These are phyloP conservation scores for Hygrophorus pudorinus DNA, from an alignment of 768 basidiomycete genomes.

Conservation along the genomic window DNA sequence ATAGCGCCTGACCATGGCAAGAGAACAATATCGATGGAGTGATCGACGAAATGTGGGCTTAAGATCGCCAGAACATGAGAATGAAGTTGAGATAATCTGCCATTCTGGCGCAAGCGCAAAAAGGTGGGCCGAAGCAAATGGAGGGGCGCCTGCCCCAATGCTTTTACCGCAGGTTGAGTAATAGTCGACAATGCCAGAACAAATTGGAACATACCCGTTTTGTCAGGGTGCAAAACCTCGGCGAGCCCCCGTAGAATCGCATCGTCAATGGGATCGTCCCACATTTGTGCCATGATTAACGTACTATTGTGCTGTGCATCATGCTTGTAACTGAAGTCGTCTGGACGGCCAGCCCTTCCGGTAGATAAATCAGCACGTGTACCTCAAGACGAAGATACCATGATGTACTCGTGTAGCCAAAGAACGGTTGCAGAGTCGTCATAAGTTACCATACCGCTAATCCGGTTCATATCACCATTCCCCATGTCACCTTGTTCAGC, in stretches of 20 bases:
- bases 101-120: conserved; percentile 30
- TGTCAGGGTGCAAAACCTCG: conserved; percentile 18
- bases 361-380: conserved; percentile 4
- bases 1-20: background rate
- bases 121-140: conserved; percentile 42
- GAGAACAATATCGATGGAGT: conserved; percentile 21
- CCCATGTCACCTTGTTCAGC: conserved; percentile 32
- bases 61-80: conserved; percentile 38
- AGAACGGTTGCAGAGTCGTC: conserved; percentile 42
- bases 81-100: conserved; percentile 27
- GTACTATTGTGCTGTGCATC: conserved; percentile 53
- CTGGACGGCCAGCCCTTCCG: conserved; percentile 45
- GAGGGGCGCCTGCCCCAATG: conserved; percentile 36
- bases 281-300: conserved; percentile 49
- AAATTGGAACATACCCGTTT: conserved; percentile 20
- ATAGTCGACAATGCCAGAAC: background rate
- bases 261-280: conserved; percentile 31
- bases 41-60: conserved; percentile 22
- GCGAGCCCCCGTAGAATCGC: conserved; percentile 24
- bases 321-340: conserved; percentile 76
- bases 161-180: conserved; percentile 12
- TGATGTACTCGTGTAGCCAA: conserved; percentile 72
- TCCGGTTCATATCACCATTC: conserved; percentile 44
- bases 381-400: conserved; percentile 1
- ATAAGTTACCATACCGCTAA: conserved; percentile 50